Evolutionary conservation across 345 rosid species (phyloP), one percentile per base, ranked within the genome.

Genomic region (Populus nigra): DNA sequence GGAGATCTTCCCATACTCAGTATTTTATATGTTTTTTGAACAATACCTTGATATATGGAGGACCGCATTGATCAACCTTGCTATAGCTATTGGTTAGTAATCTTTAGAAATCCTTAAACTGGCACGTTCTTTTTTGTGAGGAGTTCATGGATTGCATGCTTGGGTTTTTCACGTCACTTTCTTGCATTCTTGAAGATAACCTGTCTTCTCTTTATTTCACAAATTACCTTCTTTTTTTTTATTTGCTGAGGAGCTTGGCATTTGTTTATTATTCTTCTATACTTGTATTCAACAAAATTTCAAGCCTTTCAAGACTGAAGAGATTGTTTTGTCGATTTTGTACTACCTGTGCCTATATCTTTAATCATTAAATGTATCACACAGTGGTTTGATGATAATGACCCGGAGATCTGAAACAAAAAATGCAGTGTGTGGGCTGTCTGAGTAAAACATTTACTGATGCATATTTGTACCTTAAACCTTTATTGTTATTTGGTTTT

Each of bases 31-130:
- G 96, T 96, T 89, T 87, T 96, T 96, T 73, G 99, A 96, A 88
- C 99, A 96, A 83, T 96, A 96, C 84, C 98, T 96, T 79, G 89
- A 92, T 81, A 96, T 96, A 85, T 96, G 99, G 99, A 96, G 73
- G 89, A 93, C 93, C 22, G 98, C 99, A 68, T 75, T 96, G 85
- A 88, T 92, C 87, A 94, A 90, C 88, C 94, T 96, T 72, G 91
- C 98, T 36, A 92, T 96, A 77, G 99, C 99, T 38, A 86, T 96
- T 66, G 97, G 99, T 96, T 73, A 36, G 98, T 92, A 77, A 74
- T 73, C 66, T 72, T 69, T 33, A 62, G 13, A 82, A 68, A 43
- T 63, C 77, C 43, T 68, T 43, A 33, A 50, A 22, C 20, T 75
- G 36, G 10, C 16, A 31, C 8, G 8, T 49, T 75, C 25, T 45